Evolutionary conservation across 192 early-diverging fungal genomes (phyloP).

Genomic region (Coemansia biformis): DNA sequence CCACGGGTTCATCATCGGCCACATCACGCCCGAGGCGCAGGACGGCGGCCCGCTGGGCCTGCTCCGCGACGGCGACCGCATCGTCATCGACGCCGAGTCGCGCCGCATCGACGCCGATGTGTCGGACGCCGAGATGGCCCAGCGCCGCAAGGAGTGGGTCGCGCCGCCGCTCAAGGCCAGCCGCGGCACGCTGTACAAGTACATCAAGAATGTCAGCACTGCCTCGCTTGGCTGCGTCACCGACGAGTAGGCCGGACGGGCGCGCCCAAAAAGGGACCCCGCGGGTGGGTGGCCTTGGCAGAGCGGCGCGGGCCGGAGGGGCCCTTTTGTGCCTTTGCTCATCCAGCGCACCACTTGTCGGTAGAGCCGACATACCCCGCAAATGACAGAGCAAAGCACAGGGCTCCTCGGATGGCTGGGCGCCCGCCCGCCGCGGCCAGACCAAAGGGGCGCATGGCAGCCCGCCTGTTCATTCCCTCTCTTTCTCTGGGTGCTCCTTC

Average conservation of each 20-base stretch:
- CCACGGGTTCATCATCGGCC: conserved; percentile 99
- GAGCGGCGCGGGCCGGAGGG: no score
- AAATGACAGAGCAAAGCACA: no score
- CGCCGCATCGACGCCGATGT: conserved; percentile 74
- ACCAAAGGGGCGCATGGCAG: no score
- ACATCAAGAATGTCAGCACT: conserved; percentile 78
- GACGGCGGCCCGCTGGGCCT: conserved; percentile 93
- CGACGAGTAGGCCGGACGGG: conserved; percentile 61
- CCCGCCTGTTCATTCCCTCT: no score
- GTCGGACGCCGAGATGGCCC: conserved; percentile 68
- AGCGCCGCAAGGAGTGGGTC: conserved; percentile 66
- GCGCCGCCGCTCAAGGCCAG: conserved; percentile 86
- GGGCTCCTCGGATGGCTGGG: no score
- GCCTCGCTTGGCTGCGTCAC: conserved; percentile 82
- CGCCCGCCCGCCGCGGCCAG: no score
- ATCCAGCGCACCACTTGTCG: no score
- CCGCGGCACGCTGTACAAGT: conserved; percentile 87
- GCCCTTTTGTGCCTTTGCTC: no score
- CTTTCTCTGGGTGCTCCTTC: no score
- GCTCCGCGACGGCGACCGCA: conserved; percentile 81
- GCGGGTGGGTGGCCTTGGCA: no score
- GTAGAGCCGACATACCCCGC: no score
- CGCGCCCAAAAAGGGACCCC: no score
- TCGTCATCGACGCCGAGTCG: conserved; percentile 81
- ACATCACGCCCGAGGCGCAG: conserved; percentile 97